A percentile compares a stretch with the other conserved stretches of the same genome.
Conservation (phyloP, 768 basidiomycete genomes). For the Filobasidium floriforme region DNA sequence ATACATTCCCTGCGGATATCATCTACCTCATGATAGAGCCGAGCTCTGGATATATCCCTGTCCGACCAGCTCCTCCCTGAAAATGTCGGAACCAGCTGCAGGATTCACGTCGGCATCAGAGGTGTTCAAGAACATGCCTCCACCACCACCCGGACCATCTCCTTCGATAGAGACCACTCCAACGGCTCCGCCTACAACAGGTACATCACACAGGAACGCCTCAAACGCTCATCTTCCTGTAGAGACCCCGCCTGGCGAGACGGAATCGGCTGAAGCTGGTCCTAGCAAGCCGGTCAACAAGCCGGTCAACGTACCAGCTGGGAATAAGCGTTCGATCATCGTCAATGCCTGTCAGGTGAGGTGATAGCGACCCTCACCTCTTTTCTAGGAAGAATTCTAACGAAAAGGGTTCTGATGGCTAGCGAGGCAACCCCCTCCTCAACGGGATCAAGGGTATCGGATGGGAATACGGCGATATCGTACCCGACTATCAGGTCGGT, state of each 20-base stretch:
- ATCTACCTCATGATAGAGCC: no score
- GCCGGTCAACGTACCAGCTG: slow-evolving; percentile 23
- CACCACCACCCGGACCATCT: neutral
- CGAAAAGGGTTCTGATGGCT: neutral
- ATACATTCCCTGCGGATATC: no score
- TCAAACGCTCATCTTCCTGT: slow-evolving; percentile 15
- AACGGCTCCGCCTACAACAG: neutral
- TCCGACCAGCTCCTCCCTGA: no score
- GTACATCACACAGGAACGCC: slow-evolving; percentile 12
- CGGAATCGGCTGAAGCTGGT: neutral
- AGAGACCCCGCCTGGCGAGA: neutral
- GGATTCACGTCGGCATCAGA: neutral
- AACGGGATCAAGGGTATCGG: slow-evolving; percentile 77
- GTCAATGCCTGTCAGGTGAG: slow-evolving; percentile 24
- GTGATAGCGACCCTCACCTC: neutral
- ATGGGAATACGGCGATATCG: slow-evolving; percentile 90
- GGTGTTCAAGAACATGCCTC: neutral
- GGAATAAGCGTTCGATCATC: slow-evolving; percentile 23
- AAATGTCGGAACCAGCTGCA: neutral
- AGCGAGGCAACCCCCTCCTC: slow-evolving; percentile 85
- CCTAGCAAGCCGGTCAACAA: slow-evolving; percentile 11
- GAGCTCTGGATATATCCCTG: no score
- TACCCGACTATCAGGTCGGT: slow-evolving; percentile 91
- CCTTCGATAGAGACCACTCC: neutral
- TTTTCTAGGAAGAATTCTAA: neutral